Evolutionary conservation across 78 protist species (phyloP).

Genomic region (Dictyostelium intermedium): DNA sequence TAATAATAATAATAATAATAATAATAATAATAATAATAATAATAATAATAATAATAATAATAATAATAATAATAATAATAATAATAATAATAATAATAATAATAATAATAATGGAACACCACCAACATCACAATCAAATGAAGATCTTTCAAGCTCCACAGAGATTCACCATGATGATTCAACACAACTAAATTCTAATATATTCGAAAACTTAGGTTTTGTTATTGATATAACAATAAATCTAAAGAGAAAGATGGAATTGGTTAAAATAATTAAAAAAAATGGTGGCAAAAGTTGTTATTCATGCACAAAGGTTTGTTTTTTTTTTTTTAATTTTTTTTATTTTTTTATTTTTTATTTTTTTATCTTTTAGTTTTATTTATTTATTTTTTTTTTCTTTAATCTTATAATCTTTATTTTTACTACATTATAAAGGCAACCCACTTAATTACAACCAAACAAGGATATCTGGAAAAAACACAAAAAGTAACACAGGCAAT

Average conservation of each 20-base stretch:
- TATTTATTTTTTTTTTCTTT: no score
- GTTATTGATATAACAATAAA: constrained; percentile 64
- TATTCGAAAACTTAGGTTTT: constrained; percentile 53
- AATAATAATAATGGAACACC: not conserved
- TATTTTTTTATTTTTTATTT: not conserved
- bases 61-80: not conserved
- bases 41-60: not conserved
- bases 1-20: not conserved
- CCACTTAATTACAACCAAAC: constrained; percentile 49
- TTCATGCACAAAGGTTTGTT: constrained; percentile 49
- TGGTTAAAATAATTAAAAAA: constrained; percentile 62
- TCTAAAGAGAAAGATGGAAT: constrained; percentile 60
- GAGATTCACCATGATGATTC: not conserved
- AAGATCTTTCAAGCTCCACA: constrained; percentile 2
- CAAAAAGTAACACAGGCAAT: constrained; percentile 59
- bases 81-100: not conserved
- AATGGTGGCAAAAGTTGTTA: constrained; percentile 76
- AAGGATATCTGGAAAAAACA: constrained; percentile 54
- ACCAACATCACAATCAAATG: constrained; percentile 7
- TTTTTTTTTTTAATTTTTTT: not conserved
- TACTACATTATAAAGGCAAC: constrained; percentile 4
- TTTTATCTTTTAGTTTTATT: not conserved
- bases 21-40: not conserved
- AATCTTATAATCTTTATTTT: no score
- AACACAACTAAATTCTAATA: constrained; percentile 8